These are phyloP conservation scores for Mycena leptocephala DNA, from an alignment of 768 basidiomycete genomes.

Conservation along the genomic window DNA sequence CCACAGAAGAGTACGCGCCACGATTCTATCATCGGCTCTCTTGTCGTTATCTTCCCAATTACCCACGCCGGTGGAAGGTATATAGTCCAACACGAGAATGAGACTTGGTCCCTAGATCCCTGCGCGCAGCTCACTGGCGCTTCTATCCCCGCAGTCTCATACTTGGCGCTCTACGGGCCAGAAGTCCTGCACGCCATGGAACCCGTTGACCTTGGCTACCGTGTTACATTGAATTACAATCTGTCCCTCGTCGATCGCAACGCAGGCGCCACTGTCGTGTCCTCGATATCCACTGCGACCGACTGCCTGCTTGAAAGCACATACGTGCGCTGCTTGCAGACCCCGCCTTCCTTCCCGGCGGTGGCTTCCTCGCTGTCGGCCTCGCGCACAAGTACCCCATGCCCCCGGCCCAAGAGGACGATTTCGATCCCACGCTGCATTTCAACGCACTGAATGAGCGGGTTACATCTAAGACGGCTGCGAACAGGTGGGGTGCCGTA, in stretches of 20 bases:
- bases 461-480: not conserved
- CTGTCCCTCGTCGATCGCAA: too few relatives aligned
- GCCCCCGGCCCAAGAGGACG: not conserved
- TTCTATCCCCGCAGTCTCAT: conserved; percentile 55
- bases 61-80: conserved; percentile 62
- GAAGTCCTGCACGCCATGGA: too few relatives aligned
- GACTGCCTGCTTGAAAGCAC: conserved; percentile 31
- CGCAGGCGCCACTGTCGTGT: too few relatives aligned
- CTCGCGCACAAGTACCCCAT: conserved; percentile 54
- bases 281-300: too few relatives aligned
- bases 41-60: conserved; percentile 67
- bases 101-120: conserved; percentile 58
- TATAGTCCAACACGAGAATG: conserved; percentile 49
- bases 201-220: too few relatives aligned
- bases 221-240: too few relatives aligned
- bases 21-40: too few relatives aligned
- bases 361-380: conserved; percentile 54
- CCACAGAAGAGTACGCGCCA: conserved; percentile 67
- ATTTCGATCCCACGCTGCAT: not conserved
- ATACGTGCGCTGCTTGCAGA: conserved; percentile 46
- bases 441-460: not conserved
- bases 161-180: conserved; percentile 46
- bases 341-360: conserved; percentile 45
- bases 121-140: conserved; percentile 32
- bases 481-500: not conserved